Evolutionary conservation across 2,329 filamentous ascomycete species (phyloP).

Genomic region (Juglanconis oblonga): DNA sequence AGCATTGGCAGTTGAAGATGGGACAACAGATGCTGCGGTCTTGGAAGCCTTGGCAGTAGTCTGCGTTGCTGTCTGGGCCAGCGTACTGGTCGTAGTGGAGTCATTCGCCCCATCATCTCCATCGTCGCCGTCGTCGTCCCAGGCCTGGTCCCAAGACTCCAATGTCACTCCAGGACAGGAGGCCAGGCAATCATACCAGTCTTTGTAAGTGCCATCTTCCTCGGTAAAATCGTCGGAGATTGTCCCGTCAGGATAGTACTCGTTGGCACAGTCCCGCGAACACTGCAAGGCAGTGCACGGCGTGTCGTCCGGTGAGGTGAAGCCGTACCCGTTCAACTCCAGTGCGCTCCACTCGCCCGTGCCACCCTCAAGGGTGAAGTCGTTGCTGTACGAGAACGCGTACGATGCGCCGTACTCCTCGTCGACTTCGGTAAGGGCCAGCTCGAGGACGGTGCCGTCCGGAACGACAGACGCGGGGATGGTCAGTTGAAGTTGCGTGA

Average conservation of each 20-base stretch:
- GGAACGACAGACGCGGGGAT: constrained; percentile 31
- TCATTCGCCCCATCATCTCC: background rate
- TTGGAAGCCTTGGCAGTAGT: too few species aligned
- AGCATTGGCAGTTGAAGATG: too few species aligned
- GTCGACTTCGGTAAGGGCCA: constrained; percentile 22
- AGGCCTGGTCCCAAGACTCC: background rate
- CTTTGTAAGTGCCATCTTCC: background rate
- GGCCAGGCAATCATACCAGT: background rate
- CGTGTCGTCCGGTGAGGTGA: constrained; percentile 6
- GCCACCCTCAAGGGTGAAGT: constrained; percentile 16
- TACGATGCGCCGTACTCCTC: constrained; percentile 1
- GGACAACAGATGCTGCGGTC: too few species aligned
- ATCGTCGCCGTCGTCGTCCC: constrained; percentile 3
- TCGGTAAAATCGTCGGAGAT: background rate
- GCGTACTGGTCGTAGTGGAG: background rate
- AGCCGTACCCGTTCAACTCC: constrained; percentile 5
- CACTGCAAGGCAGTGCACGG: constrained; percentile 18
- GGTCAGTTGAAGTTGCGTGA: constrained; percentile 25
- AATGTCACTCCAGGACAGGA: background rate
- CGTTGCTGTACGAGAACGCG: constrained; percentile 17
- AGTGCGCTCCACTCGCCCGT: constrained; percentile 15
- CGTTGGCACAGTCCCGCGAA: constrained; percentile 13
- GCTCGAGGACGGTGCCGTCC: constrained; percentile 27
- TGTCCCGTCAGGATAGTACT: constrained; percentile 6
- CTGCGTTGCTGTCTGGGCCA: too few species aligned